These are phyloP conservation scores for Gelatoporia subvermispora DNA, from an alignment of 768 basidiomycete genomes.

Conservation along the genomic window DNA sequence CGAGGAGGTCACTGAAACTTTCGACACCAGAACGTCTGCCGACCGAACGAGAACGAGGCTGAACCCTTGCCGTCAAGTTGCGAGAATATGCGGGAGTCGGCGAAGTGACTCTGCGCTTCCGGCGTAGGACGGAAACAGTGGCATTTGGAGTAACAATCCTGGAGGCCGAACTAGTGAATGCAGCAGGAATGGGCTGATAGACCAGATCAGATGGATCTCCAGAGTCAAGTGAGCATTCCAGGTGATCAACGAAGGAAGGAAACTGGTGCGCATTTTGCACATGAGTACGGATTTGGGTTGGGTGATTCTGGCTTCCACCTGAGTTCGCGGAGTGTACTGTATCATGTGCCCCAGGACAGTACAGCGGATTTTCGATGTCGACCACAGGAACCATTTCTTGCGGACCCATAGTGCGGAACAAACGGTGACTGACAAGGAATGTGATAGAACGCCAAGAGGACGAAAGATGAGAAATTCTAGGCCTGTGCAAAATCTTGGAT, in stretches of 20 bases:
- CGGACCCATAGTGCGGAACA: no score
- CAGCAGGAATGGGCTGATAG: conserved; percentile 4
- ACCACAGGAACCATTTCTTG: conserved; percentile 26
- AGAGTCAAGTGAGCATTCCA: conserved; percentile 14
- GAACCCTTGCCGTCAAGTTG: neutral
- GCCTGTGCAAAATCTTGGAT: no score
- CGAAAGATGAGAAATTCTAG: no score
- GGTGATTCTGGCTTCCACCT: neutral
- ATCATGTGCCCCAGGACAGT: no score
- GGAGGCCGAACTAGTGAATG: neutral
- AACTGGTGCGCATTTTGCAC: neutral
- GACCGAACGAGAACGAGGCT: neutral
- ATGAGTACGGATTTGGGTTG: conserved; percentile 6
- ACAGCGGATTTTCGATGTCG: conserved; percentile 53
- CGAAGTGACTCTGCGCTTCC: neutral
- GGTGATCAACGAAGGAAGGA: conserved; percentile 13
- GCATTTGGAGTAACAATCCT: neutral
- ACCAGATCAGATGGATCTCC: conserved; percentile 13
- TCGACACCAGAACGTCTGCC: conserved; percentile 26
- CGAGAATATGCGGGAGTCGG: neutral
- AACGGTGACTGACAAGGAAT: no score
- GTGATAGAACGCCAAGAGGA: no score
- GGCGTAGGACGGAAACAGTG: neutral
- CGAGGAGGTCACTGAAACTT: conserved; percentile 38
- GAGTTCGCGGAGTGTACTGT: no score